Evolutionary conservation across 2,329 filamentous ascomycete genomes (phyloP).

Genomic region (Gliomastix tumulicola): DNA sequence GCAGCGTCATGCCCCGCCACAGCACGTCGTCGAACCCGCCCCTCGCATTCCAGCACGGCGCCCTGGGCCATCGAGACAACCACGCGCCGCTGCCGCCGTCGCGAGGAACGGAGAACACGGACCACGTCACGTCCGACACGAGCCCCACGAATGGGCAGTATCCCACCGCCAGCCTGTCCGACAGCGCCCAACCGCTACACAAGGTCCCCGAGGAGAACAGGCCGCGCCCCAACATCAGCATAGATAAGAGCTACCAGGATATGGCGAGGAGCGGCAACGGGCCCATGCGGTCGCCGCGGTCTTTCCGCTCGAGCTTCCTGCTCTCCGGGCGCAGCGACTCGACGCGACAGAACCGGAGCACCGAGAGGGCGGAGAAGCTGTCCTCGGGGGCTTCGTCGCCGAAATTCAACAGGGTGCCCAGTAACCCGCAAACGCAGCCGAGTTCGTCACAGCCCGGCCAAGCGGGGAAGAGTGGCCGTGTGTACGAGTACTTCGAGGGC

Average conservation of each 20-base stretch:
- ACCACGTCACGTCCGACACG: slow-evolving; percentile 66
- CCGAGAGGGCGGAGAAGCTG: slow-evolving; percentile 72
- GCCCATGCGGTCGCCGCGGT: slow-evolving; percentile 64
- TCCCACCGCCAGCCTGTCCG: slow-evolving; percentile 56
- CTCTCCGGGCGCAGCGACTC: slow-evolving; percentile 50
- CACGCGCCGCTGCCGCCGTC: slow-evolving; percentile 59
- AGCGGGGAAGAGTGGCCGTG: slow-evolving; percentile 44
- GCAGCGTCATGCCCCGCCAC: slow-evolving; percentile 35
- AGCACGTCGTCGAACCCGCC: slow-evolving; percentile 49
- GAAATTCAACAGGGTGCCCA: slow-evolving; percentile 45
- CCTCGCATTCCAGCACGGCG: slow-evolving; percentile 19
- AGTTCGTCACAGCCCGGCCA: slow-evolving; percentile 22
- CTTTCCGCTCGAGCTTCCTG: slow-evolving; percentile 71
- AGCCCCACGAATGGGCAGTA: slow-evolving; percentile 60
- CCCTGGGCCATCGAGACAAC: slow-evolving; percentile 28
- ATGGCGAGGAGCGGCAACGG: slow-evolving; percentile 42
- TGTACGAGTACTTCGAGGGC: slow-evolving; percentile 88
- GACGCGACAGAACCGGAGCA: slow-evolving; percentile 44
- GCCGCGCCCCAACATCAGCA: slow-evolving; percentile 34
- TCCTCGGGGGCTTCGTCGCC: slow-evolving; percentile 75
- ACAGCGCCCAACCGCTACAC: slow-evolving; percentile 74
- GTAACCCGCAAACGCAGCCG: slow-evolving; percentile 6
- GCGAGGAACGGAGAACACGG: slow-evolving; percentile 74
- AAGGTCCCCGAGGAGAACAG: slow-evolving; percentile 25
- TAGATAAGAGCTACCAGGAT: slow-evolving; percentile 52